Base-by-base conservation (phyloP, 2,329 filamentous ascomycete genomes). In the Metarhizium rileyi region DNA sequence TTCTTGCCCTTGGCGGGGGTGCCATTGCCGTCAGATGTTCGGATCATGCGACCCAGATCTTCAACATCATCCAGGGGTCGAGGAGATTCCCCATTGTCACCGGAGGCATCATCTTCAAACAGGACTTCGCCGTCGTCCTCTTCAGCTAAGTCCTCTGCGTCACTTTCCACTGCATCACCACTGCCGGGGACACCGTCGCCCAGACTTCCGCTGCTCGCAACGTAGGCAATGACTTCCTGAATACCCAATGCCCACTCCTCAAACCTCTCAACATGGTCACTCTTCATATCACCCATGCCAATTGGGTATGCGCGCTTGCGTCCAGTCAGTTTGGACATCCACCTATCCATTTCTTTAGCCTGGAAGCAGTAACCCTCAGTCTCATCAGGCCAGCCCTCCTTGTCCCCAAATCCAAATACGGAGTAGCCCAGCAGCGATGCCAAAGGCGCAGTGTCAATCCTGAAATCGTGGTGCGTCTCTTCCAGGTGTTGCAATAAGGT, bases 391-490 rank as follows among this genome's bases (percentile, higher is more conserved):
- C 93, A 98, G 51, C 87, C 89, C 63, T 95, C 87, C 54, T 79
- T 82, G 64, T 97, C 91, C 18, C 91, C 91, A 61, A 96, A 86
- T 0, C 93, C 93, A 70, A 97, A 97, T 0, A 97, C 90, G 0
- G 88, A 88, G 63, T 95, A 97, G 8, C 91, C 91, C 2, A 90
- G 71, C 16, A 97, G 68, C 1, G 75, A 70, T 0, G 84, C 83
- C 44, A 98, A 69, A 1, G 93, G 86, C 0, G 87, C 84, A 0
- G 90, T 95, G 59, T 97, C 90, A 56, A 98, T 94, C 51, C 91
- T 82, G 73, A 97, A 97, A 66, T 98, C 93, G 69, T 97, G 83
- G 63, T 97, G 91, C 0, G 90, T 97, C 65, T 98, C 91, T 62
- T 86, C 77, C 5, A 98, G 71, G 64, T 95, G 89, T 55, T 88